Base-by-base conservation (phyloP, 305 asterid genomes). In the Rubia balearica region DNA sequence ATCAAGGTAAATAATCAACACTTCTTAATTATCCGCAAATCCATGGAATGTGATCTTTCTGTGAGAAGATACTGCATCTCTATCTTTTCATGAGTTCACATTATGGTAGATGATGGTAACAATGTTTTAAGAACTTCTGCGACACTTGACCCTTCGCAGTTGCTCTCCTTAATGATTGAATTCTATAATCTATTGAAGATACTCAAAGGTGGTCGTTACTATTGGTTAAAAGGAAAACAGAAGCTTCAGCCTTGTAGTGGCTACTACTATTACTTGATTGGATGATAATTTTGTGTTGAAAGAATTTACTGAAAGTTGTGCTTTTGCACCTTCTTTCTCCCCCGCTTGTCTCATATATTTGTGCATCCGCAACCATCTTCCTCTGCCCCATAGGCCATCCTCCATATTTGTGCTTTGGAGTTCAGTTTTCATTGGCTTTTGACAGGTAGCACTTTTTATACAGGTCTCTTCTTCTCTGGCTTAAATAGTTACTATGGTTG, bases 1-100 rank as follows among this genome's bases (percentile, higher is more conserved):
- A 75, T 91, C 82, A 91, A 91, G 96, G 97, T 88, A 81, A 75
- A 66, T 66, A 68, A 73, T 74, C 69, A 77, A 69, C 75, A 75
- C 49, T 7, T 21, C 40, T 21, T n/a, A 46, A 67, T 53, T 68
- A 43, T 62, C 38, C 12, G 41, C 49, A 33, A 17, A 36, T 68
- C 51, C 45, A 4, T 68, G 64, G 24, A 30, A 53, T 16, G 33
- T 17, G 61, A 68, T 53, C 63, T 51, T 48, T 10, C 40, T 55
- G 49, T 68, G 4, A 12, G 22, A 48, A 3, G 19, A 67, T 68
- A 6, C n/a, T 56, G 36, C n/a, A 51, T n/a, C n/a, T 55, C 36
- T 40, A 30, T 16, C 12, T 14, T 49, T 49, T 2, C 17, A 16
- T 30, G 5, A 27, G n/a, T 27, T 67, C 24, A 48, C 53, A 30